Evolutionary conservation across 768 basidiomycete genomes (phyloP), one percentile per base, ranked within the genome.

Genomic region (Podaxis carcinomalis): DNA sequence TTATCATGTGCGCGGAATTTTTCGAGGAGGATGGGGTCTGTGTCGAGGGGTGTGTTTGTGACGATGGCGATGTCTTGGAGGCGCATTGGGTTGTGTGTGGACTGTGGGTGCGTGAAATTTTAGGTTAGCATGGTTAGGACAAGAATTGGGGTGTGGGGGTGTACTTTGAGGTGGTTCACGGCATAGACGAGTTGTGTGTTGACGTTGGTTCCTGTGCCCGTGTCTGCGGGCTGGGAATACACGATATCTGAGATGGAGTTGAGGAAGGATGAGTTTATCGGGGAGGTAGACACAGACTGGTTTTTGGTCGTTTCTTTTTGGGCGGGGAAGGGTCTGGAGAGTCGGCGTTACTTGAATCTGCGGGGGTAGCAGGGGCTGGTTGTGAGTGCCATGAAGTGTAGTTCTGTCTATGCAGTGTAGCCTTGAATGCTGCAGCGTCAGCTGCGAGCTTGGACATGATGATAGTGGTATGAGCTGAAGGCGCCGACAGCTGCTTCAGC

Each of bases 141-240:
- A 3, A 49, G 16, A 27, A 10, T 7, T 44, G 19, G 6, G 19
- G 11, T 39, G 16, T 14, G 25, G 36, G 46, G 46, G 68, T 73
- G 60, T 68, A 90, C 90, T 78, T 91, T 95, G 62, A 95, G 82
- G 72, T 88, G 82, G 64, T 86, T 86, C 25, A 95, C 86, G 5
- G 89, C 89, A 68, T 92, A 93, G 2, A 93, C 86, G 32, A 95
- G 80, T 72, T 94, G 92, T 0, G 93, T 95, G 67, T 92, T 92
- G 62, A 90, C 79, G 77, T 95, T 91, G 56, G 75, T 81, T 9
- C 92, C 92, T 14, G 86, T 84, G 4, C 90, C 90, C 1, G 89
- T 92, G 69, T 93, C 87, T n/a, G 88, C 87, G 14, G 93, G 92
- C 71, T 95, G 93, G 11, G 93, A 92, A 71, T 87, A 92, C 14